Percentiles rank a stretch among this genome's conserved stretches.
Conservation (phyloP, 2,329 filamentous ascomycete genomes). For the Rhinocladiella mackenziei region DNA sequence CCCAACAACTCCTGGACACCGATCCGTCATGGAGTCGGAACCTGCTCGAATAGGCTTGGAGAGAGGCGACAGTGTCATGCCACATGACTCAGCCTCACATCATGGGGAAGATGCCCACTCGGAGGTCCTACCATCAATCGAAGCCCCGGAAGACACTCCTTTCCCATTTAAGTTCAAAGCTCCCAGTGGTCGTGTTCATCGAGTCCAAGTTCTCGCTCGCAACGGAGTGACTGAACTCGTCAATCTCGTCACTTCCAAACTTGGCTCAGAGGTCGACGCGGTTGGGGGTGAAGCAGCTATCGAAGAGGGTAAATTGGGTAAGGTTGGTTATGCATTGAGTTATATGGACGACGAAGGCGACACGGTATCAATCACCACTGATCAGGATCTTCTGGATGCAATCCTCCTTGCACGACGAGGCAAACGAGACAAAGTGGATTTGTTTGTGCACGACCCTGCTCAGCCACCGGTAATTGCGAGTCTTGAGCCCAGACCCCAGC, state of each 20-base stretch:
- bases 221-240: constrained; percentile 79
- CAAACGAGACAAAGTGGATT: constrained; percentile 85
- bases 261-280: constrained; percentile 74
- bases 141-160: constrained; percentile 63
- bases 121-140: constrained; percentile 50
- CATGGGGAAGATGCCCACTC: constrained; percentile 74
- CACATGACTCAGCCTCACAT: constrained; percentile 92
- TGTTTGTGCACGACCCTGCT: constrained; percentile 92
- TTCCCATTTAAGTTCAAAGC: constrained; percentile 99
- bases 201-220: constrained; percentile 76
- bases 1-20: constrained; percentile 62
- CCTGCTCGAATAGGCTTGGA: constrained; percentile 59
- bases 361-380: constrained; percentile 92
- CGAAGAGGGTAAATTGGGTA: constrained; percentile 72
- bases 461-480: constrained; percentile 73
- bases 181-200: constrained; percentile 87
- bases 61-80: constrained; percentile 77
- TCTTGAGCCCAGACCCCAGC: constrained; percentile 55
- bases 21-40: constrained; percentile 80
- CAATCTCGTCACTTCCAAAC: constrained; percentile 71
- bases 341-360: constrained; percentile 97
- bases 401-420: constrained; percentile 75
- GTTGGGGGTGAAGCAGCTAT: constrained; percentile 77
- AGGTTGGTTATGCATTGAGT: constrained; percentile 82
- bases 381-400: constrained; percentile 87